phyloP scores from a whole-genome alignment of 2,329 filamentous ascomycete species.

The Fusarium humuli region DNA sequence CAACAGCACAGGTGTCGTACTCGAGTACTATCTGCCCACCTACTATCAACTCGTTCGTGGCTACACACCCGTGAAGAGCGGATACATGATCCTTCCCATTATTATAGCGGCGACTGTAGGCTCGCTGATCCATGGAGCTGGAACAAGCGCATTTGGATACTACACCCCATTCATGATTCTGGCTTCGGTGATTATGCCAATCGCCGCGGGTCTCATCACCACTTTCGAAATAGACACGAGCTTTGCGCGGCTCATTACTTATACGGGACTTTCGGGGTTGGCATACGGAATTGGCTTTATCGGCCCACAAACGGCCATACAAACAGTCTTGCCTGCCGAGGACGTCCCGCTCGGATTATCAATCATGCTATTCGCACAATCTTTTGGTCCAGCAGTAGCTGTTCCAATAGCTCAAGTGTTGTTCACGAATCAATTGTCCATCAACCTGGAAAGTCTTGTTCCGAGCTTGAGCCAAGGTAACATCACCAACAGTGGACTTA shows the following conservation, averaged over 20 bases:
- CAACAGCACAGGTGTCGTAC: conserved; percentile 47
- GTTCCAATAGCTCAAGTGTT: conserved; percentile 33
- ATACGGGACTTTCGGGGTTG: conserved; percentile 15
- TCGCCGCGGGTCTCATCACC: conserved; percentile 9
- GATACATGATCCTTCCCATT: conserved; percentile 42
- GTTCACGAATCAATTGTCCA: conserved; percentile 29
- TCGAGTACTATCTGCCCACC: conserved; percentile 54
- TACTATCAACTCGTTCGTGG: conserved; percentile 58
- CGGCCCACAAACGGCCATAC: conserved; percentile 23
- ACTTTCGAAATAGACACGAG: conserved; percentile 20
- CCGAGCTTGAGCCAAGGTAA: background rate
- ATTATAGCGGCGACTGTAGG: conserved; percentile 23
- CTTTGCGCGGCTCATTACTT: conserved; percentile 3
- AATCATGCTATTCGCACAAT: conserved; percentile 38
- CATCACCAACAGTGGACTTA: conserved; percentile 8
- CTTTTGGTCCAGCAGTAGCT: conserved; percentile 32
- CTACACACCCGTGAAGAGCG: conserved; percentile 50
- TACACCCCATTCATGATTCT: conserved; percentile 31
- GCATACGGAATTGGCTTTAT: conserved; percentile 29
- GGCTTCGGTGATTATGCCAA: conserved; percentile 19
- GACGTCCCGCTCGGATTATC: conserved; percentile 40
- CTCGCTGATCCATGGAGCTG: conserved; percentile 21
- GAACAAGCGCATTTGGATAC: conserved; percentile 22
- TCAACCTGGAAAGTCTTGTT: conserved; percentile 13
- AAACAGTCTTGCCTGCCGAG: conserved; percentile 1